Evolutionary conservation across 2,329 filamentous ascomycete species (phyloP), one percentile per base, ranked within the genome.

Genomic region (Clonostachys rhizophaga): DNA sequence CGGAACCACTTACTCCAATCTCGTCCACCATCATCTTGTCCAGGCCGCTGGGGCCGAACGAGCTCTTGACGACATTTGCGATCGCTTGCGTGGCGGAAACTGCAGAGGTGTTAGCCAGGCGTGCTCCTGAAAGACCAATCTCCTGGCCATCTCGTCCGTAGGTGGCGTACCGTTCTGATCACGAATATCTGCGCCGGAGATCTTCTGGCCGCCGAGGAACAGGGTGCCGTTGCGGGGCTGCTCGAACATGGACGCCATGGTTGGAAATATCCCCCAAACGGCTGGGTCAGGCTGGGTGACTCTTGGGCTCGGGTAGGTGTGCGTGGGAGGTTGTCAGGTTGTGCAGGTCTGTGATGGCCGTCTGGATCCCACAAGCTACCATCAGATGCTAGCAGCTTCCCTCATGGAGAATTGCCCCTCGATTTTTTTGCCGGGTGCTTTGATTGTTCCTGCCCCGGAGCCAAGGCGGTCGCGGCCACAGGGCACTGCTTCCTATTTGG

Each of bases 11-110:
- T 81, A 90, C 87, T 64, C 94, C 94, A 68, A 99, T 97, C 67
- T 99, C 94, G 73, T 99, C 94, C 60, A 99, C 94, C 94, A 99
- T 97, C 94, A 99, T 99, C 82, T 99, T 99, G 69, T 99, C 94
- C 56, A 99, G 81, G 43, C 94, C 94, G 52, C 90, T 96, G 45
- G 94, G 94, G 47, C 94, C 94, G 65, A 99, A 99, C 14, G 94
- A 99, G 70, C 89, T 96, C 78, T 96, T 97, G 69, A 99, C 91
- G 50, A 99, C 91, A 83, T 97, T 99, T 61, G 94, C 87, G 63
- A 99, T 97, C 50, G 92, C 91, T 68, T 96, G 91, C 42, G 94
- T 97, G 57, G 94, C 94, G 57, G 91, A 83, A 43, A 97, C 94
- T 47, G 33, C 24, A 30, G 24, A 30, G 24, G 24, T 30, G 8